phyloP scores from a whole-genome alignment of 352 stramenopile genomes.

The Pythium guiyangense region DNA sequence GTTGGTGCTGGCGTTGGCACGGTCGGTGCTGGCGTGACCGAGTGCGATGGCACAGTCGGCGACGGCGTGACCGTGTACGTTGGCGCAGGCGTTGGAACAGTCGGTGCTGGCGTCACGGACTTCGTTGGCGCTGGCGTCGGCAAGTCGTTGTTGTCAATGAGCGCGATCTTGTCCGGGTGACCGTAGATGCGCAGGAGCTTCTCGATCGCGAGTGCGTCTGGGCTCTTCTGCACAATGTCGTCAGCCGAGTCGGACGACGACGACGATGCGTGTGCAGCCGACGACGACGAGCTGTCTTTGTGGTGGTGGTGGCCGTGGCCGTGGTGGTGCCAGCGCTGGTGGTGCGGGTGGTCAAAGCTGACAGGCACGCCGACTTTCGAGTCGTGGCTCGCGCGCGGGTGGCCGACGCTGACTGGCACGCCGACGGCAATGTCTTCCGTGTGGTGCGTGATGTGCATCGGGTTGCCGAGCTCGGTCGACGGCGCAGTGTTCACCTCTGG shows the following conservation, averaged over 20 bases:
- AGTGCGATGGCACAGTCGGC: constrained; percentile 3
- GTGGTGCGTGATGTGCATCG: background rate
- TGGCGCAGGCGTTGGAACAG: constrained; percentile 6
- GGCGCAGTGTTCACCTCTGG: constrained; percentile 1
- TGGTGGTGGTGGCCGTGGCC: constrained; percentile 3
- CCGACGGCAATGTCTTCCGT: background rate
- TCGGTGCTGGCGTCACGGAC: constrained; percentile 11
- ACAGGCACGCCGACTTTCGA: constrained; percentile 4
- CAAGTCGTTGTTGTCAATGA: background rate
- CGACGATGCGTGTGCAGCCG: too few species aligned
- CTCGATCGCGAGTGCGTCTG: constrained; percentile 5
- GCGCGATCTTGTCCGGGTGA: background rate
- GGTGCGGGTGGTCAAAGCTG: constrained; percentile 4
- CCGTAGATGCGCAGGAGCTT: constrained; percentile 15
- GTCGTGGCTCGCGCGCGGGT: background rate
- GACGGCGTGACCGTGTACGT: constrained; percentile 5
- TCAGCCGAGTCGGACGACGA: background rate
- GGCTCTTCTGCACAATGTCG: constrained; percentile 7
- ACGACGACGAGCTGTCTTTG: background rate
- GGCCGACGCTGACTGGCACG: background rate
- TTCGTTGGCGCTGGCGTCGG: constrained; percentile 13
- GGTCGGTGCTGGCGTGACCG: constrained; percentile 4
- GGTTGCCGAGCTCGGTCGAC: constrained; percentile 5
- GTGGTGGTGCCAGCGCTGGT: constrained; percentile 1
- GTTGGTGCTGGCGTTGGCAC: constrained; percentile 10